Evolutionary conservation across 805 yeast species (phyloP).

Genomic region (Candida maris): DNA sequence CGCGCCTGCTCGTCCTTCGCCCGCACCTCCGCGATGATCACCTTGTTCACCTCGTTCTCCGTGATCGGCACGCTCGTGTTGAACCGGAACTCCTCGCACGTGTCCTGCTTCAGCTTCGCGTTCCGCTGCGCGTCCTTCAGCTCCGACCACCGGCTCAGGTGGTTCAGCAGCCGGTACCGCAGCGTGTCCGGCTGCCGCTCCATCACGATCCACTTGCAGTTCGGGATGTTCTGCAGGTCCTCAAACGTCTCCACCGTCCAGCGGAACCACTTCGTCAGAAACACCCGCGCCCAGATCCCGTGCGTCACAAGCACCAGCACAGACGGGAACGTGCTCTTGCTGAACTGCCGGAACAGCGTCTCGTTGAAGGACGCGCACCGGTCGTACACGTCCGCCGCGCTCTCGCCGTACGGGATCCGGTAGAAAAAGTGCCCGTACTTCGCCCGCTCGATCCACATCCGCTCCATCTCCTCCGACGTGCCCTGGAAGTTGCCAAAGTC

Average conservation of each 20-base stretch:
- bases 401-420: conserved; percentile 89
- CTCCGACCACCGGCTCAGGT: conserved; percentile 70
- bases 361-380: conserved; percentile 88
- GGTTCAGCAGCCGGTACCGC: conserved; percentile 56
- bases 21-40: conserved; percentile 42
- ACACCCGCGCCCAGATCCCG: conserved; percentile 92
- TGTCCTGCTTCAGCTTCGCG: conserved; percentile 22
- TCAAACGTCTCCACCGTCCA: conserved; percentile 93
- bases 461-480: conserved; percentile 69
- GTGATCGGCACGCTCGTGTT: conserved; percentile 21
- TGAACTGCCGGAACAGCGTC: conserved; percentile 77
- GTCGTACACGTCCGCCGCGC: conserved; percentile 95
- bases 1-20: conserved; percentile 38
- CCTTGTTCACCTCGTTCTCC: conserved; percentile 25
- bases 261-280: conserved; percentile 89
- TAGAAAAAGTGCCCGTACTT: conserved; percentile 86
- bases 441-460: conserved; percentile 80
- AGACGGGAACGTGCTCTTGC: conserved; percentile 65
- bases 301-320: conserved; percentile 85
- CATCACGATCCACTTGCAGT: conserved; percentile 81
- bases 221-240: conserved; percentile 74
- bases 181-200: conserved; percentile 49
- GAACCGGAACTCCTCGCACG: conserved; percentile 23
- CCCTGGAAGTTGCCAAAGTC: conserved; percentile 94
- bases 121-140: conserved; percentile 29